Percentiles rank a stretch among this genome's conserved stretches.
These are phyloP conservation scores for Ambrosiella beaveri DNA, from an alignment of 2,329 filamentous ascomycete genomes.

Conservation along the genomic window DNA sequence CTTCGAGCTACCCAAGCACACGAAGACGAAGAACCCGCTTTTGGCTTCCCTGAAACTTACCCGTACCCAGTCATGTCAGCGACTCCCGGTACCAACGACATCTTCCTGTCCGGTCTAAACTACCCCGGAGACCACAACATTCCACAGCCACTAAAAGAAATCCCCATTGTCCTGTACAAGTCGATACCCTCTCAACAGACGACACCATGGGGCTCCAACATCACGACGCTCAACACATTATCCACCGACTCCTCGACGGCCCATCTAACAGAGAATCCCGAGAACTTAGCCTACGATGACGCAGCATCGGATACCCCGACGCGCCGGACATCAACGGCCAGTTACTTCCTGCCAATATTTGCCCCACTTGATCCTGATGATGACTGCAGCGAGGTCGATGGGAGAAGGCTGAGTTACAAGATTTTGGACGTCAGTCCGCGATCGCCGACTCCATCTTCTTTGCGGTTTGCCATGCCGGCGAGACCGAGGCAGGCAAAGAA, in stretches of 20 bases:
- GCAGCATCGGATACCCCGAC: neutral
- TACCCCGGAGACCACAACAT: neutral
- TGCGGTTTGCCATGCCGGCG: conserved; percentile 10
- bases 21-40: neutral
- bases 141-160: neutral
- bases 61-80: conserved; percentile 1
- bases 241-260: conserved; percentile 15
- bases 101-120: conserved; percentile 9
- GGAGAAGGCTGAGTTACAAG: conserved; percentile 11
- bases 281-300: neutral
- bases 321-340: neutral
- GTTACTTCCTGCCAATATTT: conserved; percentile 11
- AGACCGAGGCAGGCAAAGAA: conserved; percentile 3
- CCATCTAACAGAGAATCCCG: neutral
- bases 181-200: conserved; percentile 2
- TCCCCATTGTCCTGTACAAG: conserved; percentile 18
- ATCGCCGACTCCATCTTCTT: conserved; percentile 9
- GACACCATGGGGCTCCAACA: conserved; percentile 9
- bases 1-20: conserved; percentile 10
- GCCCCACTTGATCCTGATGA: conserved; percentile 6
- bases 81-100: neutral
- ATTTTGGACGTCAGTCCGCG: conserved; percentile 7
- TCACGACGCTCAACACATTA: conserved; percentile 15
- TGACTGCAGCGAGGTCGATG: conserved; percentile 1
- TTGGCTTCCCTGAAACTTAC: neutral